These are phyloP conservation scores for Eucalyptus caleyi DNA, from an alignment of 345 rosid species.

Conservation along the genomic window DNA sequence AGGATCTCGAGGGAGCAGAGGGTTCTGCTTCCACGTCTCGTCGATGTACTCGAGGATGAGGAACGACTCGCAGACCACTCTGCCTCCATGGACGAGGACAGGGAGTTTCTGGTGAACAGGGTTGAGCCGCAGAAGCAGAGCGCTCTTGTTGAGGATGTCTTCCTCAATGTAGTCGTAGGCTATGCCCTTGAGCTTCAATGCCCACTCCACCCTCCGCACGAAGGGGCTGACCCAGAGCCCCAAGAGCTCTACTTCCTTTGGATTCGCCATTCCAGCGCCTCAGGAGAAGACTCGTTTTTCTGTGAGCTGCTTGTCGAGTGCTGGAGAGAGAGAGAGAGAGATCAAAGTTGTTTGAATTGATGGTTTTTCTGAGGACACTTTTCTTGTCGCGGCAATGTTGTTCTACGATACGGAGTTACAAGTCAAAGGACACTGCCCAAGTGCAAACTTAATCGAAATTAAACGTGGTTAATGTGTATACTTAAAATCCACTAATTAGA, in stretches of 20 bases:
- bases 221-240: conserved; percentile 1
- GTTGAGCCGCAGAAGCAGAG: neutral
- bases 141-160: conserved; percentile 7
- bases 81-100: conserved; percentile 1
- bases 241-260: neutral
- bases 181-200: conserved; percentile 2
- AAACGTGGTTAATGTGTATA: too few species aligned
- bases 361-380: too few species aligned
- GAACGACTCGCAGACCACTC: conserved; percentile 2
- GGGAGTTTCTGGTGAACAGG: conserved; percentile 6
- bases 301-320: neutral
- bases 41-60: conserved; percentile 18
- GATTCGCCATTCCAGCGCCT: neutral
- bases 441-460: too few species aligned
- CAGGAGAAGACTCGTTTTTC: neutral
- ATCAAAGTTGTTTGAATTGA: fast-evolving
- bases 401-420: too few species aligned
- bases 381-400: too few species aligned
- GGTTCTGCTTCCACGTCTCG: conserved; percentile 15
- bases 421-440: too few species aligned
- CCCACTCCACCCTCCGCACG: neutral
- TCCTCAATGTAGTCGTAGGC: neutral
- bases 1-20: conserved; percentile 27
- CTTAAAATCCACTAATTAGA: neutral
- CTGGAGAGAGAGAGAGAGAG: too few species aligned